Conservation (phyloP, 2,329 filamentous ascomycete species). For the Aspergillus sp. region DNA sequence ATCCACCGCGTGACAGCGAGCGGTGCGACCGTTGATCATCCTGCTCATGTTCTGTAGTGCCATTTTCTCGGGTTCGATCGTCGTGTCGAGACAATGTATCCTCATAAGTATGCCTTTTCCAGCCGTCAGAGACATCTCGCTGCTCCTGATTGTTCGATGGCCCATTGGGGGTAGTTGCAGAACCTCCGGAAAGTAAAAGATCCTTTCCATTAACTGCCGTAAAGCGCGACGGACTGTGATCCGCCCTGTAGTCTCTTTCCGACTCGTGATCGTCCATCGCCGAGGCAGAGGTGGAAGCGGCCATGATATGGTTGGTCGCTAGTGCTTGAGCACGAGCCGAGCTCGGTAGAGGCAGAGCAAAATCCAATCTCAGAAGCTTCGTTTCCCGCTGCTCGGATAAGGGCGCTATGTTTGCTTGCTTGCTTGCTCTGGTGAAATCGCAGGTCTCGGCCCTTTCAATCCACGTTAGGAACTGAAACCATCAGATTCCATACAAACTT, state of each 20-base stretch:
- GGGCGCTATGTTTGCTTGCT: not conserved
- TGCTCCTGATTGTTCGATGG: slow-evolving; percentile 21
- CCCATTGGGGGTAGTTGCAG: slow-evolving; percentile 12
- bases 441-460: not conserved
- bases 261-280: slow-evolving; percentile 34
- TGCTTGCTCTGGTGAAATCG: not conserved
- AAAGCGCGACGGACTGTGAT: slow-evolving; percentile 46
- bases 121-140: slow-evolving; percentile 18
- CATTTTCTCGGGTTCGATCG: slow-evolving; percentile 55
- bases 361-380: not conserved
- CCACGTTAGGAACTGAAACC: not conserved
- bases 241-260: slow-evolving; percentile 35
- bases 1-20: slow-evolving; percentile 22
- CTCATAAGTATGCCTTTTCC: slow-evolving; percentile 19
- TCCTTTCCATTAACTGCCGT: slow-evolving; percentile 48
- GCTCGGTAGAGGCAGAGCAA: not conserved
- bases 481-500: not conserved
- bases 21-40: slow-evolving; percentile 24
- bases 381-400: not conserved
- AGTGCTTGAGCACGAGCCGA: not conserved
- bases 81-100: slow-evolving; percentile 25
- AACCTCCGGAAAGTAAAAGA: slow-evolving; percentile 13
- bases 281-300: slow-evolving; percentile 35
- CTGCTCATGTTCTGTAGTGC: slow-evolving; percentile 28
- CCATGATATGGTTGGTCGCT: slow-evolving; percentile 26